Evolutionary conservation across 192 early-diverging fungal species (phyloP), one percentile per base, ranked within the genome.

Genomic region (Podila minutissima): DNA sequence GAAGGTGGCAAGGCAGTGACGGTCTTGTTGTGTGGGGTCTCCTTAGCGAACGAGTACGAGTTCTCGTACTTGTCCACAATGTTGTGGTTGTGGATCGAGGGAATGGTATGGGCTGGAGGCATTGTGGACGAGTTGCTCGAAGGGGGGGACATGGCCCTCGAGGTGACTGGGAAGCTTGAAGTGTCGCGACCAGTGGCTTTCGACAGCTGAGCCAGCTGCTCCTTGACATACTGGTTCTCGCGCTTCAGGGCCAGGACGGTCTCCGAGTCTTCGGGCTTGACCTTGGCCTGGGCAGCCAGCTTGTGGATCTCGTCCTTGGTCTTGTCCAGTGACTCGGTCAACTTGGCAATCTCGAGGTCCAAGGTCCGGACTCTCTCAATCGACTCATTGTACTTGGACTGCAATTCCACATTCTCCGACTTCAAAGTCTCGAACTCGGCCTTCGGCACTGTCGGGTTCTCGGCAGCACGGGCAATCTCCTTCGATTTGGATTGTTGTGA

Each of bases 171-270:
- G 71, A 81, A 81, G 62, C 77, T 81, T 50, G 77, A 81, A 22
- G 77, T 73, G 66, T 81, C 76, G 66, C 67, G 66, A 20, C 87
- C 90, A 62, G 90, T 90, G 38, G 90, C 78, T 51, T 91, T 86
- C 49, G 77, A 81, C 60, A 81, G 71, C 26, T 81, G 77, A 66
- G 90, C 83, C 55, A 96, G 84, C 73, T 96, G 94, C 62, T 92
- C 90, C 71, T 89, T 86, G 41, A 95, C 85, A 35, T 88, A 83
- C 20, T 89, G 83, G 35, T 94, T 91, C 72, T 96, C 93, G 64
- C 90, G 91, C 71, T 87, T 88, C 9, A 96, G 83, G 24, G 89
- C 91, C 13, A 82, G 75, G 12, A 92, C 87, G 26, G 85, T 85
- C 17, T 88, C 88, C 48, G 85, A 82, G 71, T 96, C 94, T 62